Percentiles rank a stretch among this genome's conserved stretches.
phyloP scores from a whole-genome alignment of 169 alveolate species.

The Cryptosporidium tyzzeri region DNA sequence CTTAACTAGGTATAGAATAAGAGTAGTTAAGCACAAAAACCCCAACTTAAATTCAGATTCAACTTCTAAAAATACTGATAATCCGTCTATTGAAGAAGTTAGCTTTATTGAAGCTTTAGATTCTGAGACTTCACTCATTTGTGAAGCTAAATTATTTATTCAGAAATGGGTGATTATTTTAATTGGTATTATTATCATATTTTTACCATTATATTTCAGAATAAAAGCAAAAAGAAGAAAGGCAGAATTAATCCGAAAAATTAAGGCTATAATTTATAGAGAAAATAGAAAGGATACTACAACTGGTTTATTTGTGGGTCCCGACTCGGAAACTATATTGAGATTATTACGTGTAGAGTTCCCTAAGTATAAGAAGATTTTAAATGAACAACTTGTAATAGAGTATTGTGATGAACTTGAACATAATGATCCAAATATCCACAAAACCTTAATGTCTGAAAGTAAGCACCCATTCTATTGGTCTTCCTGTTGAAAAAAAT shows the following conservation, averaged over 20 bases:
- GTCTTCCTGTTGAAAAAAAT: constrained; percentile 1
- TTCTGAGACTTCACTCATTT: constrained; percentile 8
- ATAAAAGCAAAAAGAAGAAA: constrained; percentile 10
- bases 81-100: not conserved
- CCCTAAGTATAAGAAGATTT: constrained; percentile 29
- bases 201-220: constrained; percentile 13
- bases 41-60: not conserved
- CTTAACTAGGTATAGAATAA: constrained; percentile 6
- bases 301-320: constrained; percentile 57
- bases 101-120: constrained; percentile 38
- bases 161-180: constrained; percentile 34
- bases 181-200: not conserved
- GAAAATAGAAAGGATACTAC: constrained; percentile 50
- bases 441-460: constrained; percentile 41
- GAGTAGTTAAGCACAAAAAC: not conserved
- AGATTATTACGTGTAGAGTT: constrained; percentile 29
- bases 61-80: not conserved
- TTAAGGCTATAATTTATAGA: constrained; percentile 28
- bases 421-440: constrained; percentile 30
- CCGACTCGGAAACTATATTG: constrained; percentile 29
- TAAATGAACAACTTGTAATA: constrained; percentile 3
- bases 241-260: not conserved
- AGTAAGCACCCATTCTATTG: constrained; percentile 37
- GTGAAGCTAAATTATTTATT: constrained; percentile 29
- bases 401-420: constrained; percentile 31